Conservation (phyloP, 768 basidiomycete genomes). For the Macrocybe gigantea region DNA sequence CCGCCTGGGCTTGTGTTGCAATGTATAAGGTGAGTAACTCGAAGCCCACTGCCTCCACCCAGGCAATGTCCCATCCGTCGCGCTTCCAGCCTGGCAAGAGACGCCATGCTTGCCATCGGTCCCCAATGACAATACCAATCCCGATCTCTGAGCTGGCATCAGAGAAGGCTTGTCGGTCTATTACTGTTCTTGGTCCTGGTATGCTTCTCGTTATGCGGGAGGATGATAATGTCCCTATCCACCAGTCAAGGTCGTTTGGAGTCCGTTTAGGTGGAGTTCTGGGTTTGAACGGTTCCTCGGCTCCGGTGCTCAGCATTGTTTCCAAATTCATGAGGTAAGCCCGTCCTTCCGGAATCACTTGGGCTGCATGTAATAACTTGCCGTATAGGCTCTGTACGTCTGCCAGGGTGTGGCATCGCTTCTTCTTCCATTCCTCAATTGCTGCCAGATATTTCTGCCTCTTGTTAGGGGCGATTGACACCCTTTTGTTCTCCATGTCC, state of each 20-base stretch:
- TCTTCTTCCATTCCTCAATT: constrained; percentile 16
- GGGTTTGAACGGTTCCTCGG: constrained; percentile 20
- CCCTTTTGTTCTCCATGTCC: constrained; percentile 16
- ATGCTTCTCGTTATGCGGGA: constrained; percentile 10
- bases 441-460: constrained; percentile 19
- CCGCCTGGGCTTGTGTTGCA: background rate
- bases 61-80: constrained; percentile 31
- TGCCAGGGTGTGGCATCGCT: constrained; percentile 14
- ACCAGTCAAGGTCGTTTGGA: constrained; percentile 21
- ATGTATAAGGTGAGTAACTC: constrained; percentile 26
- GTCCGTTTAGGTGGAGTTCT: constrained; percentile 5
- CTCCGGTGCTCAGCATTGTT: constrained; percentile 17
- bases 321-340: constrained; percentile 32
- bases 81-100: constrained; percentile 24
- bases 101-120: constrained; percentile 25
- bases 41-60: constrained; percentile 42
- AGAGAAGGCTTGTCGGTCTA: constrained; percentile 24
- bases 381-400: constrained; percentile 27
- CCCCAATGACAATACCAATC: too few species aligned
- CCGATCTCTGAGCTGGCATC: constrained; percentile 26
- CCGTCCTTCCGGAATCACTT: constrained; percentile 16
- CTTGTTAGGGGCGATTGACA: constrained; percentile 18
- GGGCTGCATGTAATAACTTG: constrained; percentile 23
- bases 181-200: constrained; percentile 14
- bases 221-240: constrained; percentile 11